phyloP scores from a whole-genome alignment of 2,329 filamentous ascomycete species.

The Xylaria digitata region DNA sequence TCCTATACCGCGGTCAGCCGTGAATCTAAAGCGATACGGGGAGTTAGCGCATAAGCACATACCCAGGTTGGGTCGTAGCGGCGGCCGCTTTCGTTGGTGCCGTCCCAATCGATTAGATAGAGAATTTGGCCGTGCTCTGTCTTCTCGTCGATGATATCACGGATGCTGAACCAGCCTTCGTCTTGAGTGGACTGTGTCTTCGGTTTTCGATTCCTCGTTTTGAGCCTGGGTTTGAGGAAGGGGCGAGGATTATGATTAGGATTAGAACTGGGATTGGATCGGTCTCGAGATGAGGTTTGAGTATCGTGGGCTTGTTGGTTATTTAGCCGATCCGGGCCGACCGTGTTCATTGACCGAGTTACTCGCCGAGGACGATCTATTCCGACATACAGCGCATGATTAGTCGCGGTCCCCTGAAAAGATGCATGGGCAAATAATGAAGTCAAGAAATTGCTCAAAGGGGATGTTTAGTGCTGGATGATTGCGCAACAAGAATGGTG shows the following conservation, averaged over 20 bases:
- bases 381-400: conserved; percentile 38
- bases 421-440: neutral
- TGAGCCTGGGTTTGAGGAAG: conserved; percentile 13
- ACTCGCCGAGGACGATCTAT: conserved; percentile 40
- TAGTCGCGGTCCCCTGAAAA: conserved; percentile 27
- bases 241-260: conserved; percentile 12
- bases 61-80: conserved; percentile 65
- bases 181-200: neutral
- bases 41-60: conserved; percentile 35
- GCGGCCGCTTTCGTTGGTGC: conserved; percentile 60
- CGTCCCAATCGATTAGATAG: conserved; percentile 69
- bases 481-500: conserved; percentile 22
- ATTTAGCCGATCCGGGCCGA: conserved; percentile 2
- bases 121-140: conserved; percentile 45
- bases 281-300: conserved; percentile 23
- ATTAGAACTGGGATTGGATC: conserved; percentile 11
- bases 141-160: conserved; percentile 55
- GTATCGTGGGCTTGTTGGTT: conserved; percentile 20
- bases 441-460: neutral
- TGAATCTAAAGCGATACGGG: neutral
- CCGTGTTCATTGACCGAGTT: conserved; percentile 45
- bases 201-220: conserved; percentile 30
- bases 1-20: conserved; percentile 42
- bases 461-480: neutral
- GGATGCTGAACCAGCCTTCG: conserved; percentile 48